Evolutionary conservation across 257 asterid genomes (phyloP).

Genomic region (Ilex aquifolium): DNA sequence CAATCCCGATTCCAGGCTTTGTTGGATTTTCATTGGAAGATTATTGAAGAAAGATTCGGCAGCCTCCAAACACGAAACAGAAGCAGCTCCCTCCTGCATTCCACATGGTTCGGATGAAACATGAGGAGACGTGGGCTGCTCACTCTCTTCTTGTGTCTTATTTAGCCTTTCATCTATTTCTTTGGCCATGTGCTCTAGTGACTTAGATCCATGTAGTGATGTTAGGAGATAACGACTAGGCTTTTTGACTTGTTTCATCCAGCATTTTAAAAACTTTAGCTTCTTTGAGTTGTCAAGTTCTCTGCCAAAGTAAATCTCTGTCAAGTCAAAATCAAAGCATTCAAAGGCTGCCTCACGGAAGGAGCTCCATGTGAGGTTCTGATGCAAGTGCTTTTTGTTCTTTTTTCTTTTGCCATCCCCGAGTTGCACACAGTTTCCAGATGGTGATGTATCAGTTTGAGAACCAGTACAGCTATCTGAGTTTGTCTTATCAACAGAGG

Average conservation of each 20-base stretch:
- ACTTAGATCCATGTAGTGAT: neutral
- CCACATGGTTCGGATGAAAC: too few relatives aligned
- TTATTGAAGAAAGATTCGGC: too few relatives aligned
- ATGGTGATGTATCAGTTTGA: constrained; percentile 56
- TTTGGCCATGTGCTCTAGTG: neutral
- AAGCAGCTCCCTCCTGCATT: too few relatives aligned
- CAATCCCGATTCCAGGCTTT: too few relatives aligned
- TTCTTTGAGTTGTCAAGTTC: constrained; percentile 49
- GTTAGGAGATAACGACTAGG: constrained; percentile 21
- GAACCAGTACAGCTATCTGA: constrained; percentile 37
- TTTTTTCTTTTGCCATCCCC: constrained; percentile 45
- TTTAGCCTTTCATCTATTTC: neutral
- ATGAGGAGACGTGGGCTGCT: too few relatives aligned
- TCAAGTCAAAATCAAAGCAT: constrained; percentile 62
- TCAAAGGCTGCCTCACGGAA: constrained; percentile 54
- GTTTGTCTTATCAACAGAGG: constrained; percentile 23
- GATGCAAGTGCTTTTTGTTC: constrained; percentile 31
- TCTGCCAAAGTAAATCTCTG: constrained; percentile 47
- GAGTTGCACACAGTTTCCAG: constrained; percentile 34
- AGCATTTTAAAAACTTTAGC: constrained; percentile 80
- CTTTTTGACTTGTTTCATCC: constrained; percentile 73
- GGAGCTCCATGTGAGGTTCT: constrained; percentile 67
- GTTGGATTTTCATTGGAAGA: too few relatives aligned
- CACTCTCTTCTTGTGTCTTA: neutral
- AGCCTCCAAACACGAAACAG: too few relatives aligned